Conservation (phyloP, 305 asterid species). For the Nicotiana rustica region DNA sequence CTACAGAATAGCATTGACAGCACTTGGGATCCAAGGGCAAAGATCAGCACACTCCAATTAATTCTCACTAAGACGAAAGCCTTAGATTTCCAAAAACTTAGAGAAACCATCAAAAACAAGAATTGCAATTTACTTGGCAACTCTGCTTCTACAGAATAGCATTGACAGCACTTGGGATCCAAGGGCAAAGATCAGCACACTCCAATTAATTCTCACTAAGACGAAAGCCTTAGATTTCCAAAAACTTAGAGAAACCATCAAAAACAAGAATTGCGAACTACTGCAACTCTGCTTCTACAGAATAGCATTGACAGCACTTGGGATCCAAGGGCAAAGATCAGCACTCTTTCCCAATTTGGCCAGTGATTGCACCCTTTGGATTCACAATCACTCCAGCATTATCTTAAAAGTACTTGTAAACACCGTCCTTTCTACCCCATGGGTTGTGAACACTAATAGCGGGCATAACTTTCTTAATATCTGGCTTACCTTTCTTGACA, state of each 20-base stretch:
- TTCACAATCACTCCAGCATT: constrained; percentile 68
- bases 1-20: constrained; percentile 48
- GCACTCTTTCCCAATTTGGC: constrained; percentile 68
- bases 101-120: constrained; percentile 25
- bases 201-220: constrained; percentile 32
- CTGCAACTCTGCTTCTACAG: constrained; percentile 40
- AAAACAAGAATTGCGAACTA: constrained; percentile 10
- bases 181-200: constrained; percentile 68
- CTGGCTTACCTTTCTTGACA: constrained; percentile 85
- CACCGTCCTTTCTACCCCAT: background rate
- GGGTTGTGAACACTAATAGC: constrained; percentile 61
- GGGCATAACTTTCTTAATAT: constrained; percentile 88
- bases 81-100: background rate
- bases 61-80: background rate
- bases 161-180: constrained; percentile 68
- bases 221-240: background rate
- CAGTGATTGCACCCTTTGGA: constrained; percentile 69
- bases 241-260: constrained; percentile 25
- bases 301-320: constrained; percentile 65
- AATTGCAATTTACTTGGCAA: constrained; percentile 24
- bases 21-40: constrained; percentile 68
- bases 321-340: constrained; percentile 68
- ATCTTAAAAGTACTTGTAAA: constrained; percentile 43
- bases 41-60: constrained; percentile 59
- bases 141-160: constrained; percentile 49